Evolutionary conservation across 352 stramenopile genomes (phyloP), one percentile per base, ranked within the genome.

Genomic region (Phytopythium delawarense): DNA sequence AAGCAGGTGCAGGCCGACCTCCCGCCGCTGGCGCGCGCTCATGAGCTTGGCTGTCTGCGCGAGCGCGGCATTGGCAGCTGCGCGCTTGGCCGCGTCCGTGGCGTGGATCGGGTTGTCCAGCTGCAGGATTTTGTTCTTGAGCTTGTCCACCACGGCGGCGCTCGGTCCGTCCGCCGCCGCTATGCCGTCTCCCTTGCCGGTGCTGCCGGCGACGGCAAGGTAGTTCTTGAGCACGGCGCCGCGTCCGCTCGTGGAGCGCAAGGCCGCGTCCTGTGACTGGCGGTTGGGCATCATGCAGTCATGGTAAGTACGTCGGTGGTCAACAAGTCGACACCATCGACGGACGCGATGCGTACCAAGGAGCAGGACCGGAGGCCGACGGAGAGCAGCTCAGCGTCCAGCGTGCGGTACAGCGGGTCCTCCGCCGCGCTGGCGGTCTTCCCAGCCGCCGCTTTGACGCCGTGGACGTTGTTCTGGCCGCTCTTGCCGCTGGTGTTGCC

Each of bases 71-170:
- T 64, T 65, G n/a, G 73, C 25, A 28, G 25, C 69, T 32, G 70
- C 62, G 6, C 50, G 55, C 35, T 71, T 80, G 12, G 66, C 51
- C 8, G 66, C 61, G 39, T 76, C 67, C 23, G 71, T 74, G 8
- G 61, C 69, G 39, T 82, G 87, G 23, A 89, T 66, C 1, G 84
- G 84, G 32, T 92, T 92, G 54, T 92, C 84, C 56, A 92, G 68
- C 50, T 87, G 83, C 61, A 92, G 58, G 48, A 91, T 77, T 66
- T 92, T 92, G 71, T 87, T 89, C 68, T 87, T 87, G 54, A 92
- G 75, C 65, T 82, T 84, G 23, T 82, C 71, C 20, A 77, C 68
- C 44, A 72, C 66, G 6, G 60, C 56, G 4, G 32, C 45, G 21
- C 35, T 51, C 23, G 51, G 40, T 39, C 32, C 21, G 37, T 35